These are phyloP conservation scores for Niebla homalea DNA, from an alignment of 495 filamentous ascomycete species.

Conservation along the genomic window DNA sequence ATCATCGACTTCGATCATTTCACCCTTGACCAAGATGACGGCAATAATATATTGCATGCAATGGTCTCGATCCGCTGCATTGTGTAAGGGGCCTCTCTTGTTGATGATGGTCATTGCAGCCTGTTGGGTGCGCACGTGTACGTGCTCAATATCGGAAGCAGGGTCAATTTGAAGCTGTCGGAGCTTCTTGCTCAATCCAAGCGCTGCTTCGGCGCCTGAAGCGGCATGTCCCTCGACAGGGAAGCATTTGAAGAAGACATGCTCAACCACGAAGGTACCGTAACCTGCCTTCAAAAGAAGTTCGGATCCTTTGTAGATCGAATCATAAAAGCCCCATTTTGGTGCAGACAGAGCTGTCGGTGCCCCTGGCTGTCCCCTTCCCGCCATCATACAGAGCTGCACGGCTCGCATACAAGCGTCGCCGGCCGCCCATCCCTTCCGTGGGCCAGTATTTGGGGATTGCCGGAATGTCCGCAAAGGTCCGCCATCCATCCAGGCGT, in stretches of 20 bases:
- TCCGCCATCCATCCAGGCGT: constrained; percentile 30
- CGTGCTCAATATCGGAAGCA: constrained; percentile 11
- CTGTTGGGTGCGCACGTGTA: constrained; percentile 24
- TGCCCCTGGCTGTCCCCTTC: constrained; percentile 25
- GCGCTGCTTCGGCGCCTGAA: constrained; percentile 25
- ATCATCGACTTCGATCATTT: constrained; percentile 20
- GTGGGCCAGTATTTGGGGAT: constrained; percentile 24
- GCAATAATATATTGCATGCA: constrained; percentile 32
- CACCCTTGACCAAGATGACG: constrained; percentile 26
- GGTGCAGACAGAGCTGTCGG: constrained; percentile 21
- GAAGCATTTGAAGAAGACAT: constrained; percentile 27
- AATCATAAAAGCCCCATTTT: constrained; percentile 27
- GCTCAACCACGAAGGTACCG: constrained; percentile 23
- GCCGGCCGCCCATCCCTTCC: constrained; percentile 36
- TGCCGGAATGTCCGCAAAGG: constrained; percentile 26
- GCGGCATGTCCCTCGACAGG: constrained; percentile 29
- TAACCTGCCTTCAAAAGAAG: constrained; percentile 21
- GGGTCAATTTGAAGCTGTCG: constrained; percentile 1
- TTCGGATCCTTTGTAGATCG: constrained; percentile 16
- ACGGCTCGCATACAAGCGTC: constrained; percentile 33
- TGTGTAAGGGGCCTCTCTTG: constrained; percentile 25
- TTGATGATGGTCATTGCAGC: constrained; percentile 29
- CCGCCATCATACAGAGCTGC: constrained; percentile 24
- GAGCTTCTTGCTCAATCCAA: constrained; percentile 11
- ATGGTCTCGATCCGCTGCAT: constrained; percentile 34